Evolutionary conservation across 2,329 filamentous ascomycete species (phyloP), one percentile per base, ranked within the genome.

Genomic region (Colletotrichum viniferum): DNA sequence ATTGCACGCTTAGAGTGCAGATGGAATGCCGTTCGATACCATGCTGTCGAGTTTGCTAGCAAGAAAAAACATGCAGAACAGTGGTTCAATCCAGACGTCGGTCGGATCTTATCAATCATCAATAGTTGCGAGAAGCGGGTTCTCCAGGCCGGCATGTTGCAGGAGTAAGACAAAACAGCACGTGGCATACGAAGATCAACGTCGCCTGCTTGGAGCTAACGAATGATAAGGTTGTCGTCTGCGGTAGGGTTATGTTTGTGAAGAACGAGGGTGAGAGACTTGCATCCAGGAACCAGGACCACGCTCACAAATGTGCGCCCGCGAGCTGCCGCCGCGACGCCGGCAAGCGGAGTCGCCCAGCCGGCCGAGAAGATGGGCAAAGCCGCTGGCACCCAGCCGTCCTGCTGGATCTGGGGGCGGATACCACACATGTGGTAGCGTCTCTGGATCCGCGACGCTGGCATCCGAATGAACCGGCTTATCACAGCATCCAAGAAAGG

Each of bases 321-420:
- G 24, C 43, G 21, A 38, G 26, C 36, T 48, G 38, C 14, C 24
- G 63, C 38, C 36, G 36, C 26, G 38, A 65, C 63, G 63, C 38
- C 63, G 63, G 68, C 28, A 48, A 74, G 72, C 68, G 72, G 72
- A 74, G 68, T 74, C 30, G n/a, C 43, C 43, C n/a, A 32, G 36
- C 43, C 34, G 62, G 62, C 62, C 62, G 62, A 48, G 62, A 48
- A 26, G n/a, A 38, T 3, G 32, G 30, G 60, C 60, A 43, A 43
- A 34, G n/a, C 32, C 13, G 14, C 52, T 26, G 66, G n/a, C 16
- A 62, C 56, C 43, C 43, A 52, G 43, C 69, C 55, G 69, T 28
- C 26, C 48, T 24, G 55, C 48, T 60, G 63, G 48, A 69, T 73
- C 69, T 36, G 73, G 73, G 73, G 73, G 69, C 73, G 69, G 73